phyloP scores from a whole-genome alignment of 441 rosid species.

The Hura crepitans region DNA sequence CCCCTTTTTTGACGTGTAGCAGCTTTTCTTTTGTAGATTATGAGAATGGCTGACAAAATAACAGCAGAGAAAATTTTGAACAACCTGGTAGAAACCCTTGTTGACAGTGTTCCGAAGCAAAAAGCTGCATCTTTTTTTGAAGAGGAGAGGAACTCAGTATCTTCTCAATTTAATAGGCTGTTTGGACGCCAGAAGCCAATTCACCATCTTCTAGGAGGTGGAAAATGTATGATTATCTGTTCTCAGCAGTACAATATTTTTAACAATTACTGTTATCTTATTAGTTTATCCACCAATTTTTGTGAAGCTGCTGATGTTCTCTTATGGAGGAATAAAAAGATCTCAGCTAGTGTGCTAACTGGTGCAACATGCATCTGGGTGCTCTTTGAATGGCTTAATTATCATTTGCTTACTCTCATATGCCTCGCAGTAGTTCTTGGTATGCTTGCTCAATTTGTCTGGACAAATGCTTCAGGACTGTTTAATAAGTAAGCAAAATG shows the following conservation, averaged over 20 bases:
- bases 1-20: background rate
- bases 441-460: conserved; percentile 77
- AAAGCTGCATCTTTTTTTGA: conserved; percentile 59
- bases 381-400: conserved; percentile 94
- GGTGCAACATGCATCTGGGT: conserved; percentile 85
- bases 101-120: conserved; percentile 55
- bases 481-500: conserved; percentile 49
- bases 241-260: background rate
- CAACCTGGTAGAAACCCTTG: conserved; percentile 56
- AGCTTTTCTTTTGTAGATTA: conserved; percentile 27
- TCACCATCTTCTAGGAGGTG: conserved; percentile 79
- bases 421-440: conserved; percentile 64
- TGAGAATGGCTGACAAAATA: conserved; percentile 68
- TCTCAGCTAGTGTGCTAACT: conserved; percentile 64
- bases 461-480: conserved; percentile 69
- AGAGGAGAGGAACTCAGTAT: conserved; percentile 48
- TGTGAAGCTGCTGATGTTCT: conserved; percentile 95
- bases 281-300: conserved; percentile 3
- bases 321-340: conserved; percentile 98
- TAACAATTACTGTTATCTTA: conserved; percentile 10
- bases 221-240: conserved; percentile 53
- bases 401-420: conserved; percentile 66
- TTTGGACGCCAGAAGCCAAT: conserved; percentile 81
- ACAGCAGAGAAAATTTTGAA: conserved; percentile 48
- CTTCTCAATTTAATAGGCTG: conserved; percentile 55